Base-by-base conservation (phyloP, 805 yeast species). In the Osmozyma mogii region DNA sequence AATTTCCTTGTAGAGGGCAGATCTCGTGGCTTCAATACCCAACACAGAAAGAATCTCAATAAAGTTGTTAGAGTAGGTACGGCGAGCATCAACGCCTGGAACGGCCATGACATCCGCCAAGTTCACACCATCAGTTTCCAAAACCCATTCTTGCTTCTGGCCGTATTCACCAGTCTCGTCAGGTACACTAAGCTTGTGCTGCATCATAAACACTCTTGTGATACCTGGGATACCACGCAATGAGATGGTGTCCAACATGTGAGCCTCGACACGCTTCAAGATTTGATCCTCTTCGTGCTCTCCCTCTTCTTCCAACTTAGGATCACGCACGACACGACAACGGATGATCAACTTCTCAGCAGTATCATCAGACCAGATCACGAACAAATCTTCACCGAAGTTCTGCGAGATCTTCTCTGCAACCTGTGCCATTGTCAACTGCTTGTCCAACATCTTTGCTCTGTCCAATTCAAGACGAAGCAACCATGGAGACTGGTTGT, bases 281-380 rank as follows among this genome's bases (percentile, higher is more conserved):
- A 92, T 81, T 54, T 89, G 94, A 61, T 92, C 99, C 60, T 92
- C 99, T 51, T 92, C 96, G 24, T 89, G 84, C 41, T 88, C 96
- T 20, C 80, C 85, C 37, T 92, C 96, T 49, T 85, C 95, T 45
- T 89, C 96, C 5, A 84, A 69, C 61, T 89, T 89, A 35, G 95
- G 96, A 54, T 88, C 96, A 61, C 98, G 84, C 26, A 92, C 85
- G 45, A 94, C 95, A 68, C 99, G 84, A 70, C 97, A 89, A 70
- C 99, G 94, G 45, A 92, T 83, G 39, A 92, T 80, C 59, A 92
- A 78, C 59, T 87, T 88, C 44, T 89, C 96, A 25, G 96, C 96
- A 50, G 92, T 89, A 67, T 92, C 99, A 69, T 94, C 98, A 27
- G 96, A 85, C 97, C 98, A 92, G 50, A 92, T 92, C 23, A 92